Evolutionary conservation across 768 basidiomycete genomes (phyloP).

Genomic region (Podaxis carcinomalis): DNA sequence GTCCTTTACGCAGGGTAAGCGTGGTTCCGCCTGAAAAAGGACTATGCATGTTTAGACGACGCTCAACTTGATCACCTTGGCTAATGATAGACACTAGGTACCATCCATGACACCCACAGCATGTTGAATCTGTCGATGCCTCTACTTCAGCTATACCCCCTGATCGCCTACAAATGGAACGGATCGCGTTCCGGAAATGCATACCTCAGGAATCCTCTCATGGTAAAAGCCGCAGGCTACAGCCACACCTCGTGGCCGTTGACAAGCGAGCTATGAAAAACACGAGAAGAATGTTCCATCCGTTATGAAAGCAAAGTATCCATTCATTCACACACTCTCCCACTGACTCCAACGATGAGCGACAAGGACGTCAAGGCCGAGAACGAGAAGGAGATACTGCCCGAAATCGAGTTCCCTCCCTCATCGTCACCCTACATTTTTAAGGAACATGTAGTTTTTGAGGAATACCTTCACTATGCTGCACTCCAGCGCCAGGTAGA

Average conservation of each 20-base stretch:
- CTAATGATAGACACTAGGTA: not conserved
- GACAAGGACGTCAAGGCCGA: not conserved
- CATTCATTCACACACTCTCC: not conserved
- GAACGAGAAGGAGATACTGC: not conserved
- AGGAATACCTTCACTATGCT: constrained; percentile 34
- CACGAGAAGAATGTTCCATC: not conserved
- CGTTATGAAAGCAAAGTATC: not conserved
- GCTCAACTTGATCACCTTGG: not conserved
- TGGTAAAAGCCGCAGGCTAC: not conserved
- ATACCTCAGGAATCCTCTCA: not conserved
- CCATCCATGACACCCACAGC: too few species aligned
- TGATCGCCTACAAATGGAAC: too few species aligned
- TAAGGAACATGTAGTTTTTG: constrained; percentile 20
- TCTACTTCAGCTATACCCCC: too few species aligned
- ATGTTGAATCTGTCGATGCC: too few species aligned
- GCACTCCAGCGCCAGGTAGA: constrained; percentile 31
- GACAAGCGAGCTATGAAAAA: not conserved
- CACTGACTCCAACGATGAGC: not conserved
- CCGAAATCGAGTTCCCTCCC: not conserved
- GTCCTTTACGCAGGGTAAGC: not conserved
- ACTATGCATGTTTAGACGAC: not conserved
- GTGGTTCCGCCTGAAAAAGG: not conserved
- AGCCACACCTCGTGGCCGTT: not conserved
- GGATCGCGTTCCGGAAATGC: not conserved
- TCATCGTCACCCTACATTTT: not conserved